Conservation (phyloP, 257 asterid species). For the Nicotiana benthamiana region DNA sequence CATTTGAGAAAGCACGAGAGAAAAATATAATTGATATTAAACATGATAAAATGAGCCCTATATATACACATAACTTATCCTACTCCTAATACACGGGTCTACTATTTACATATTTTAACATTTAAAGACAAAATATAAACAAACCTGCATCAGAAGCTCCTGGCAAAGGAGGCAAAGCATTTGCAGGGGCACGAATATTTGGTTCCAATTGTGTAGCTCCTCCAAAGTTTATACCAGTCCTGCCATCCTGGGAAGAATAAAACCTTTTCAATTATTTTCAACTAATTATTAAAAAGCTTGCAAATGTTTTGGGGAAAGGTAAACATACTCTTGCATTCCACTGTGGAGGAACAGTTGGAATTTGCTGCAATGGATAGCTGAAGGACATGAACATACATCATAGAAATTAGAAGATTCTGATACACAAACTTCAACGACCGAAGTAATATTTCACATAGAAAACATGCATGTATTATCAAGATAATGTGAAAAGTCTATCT, state of each 20-base stretch:
- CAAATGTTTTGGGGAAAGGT: neutral
- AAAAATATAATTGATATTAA: too few relatives aligned
- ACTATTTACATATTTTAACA: too few relatives aligned
- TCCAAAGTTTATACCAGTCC: slow-evolving; percentile 10
- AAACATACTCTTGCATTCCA: slow-evolving; percentile 20
- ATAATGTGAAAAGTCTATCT: neutral
- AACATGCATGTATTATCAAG: neutral
- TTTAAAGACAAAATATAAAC: neutral
- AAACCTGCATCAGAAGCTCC: slow-evolving; percentile 3
- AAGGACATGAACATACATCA: slow-evolving; percentile 10
- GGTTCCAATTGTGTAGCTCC: slow-evolving; percentile 11
- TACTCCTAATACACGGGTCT: too few relatives aligned
- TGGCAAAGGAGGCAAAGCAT: neutral
- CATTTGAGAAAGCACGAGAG: too few relatives aligned
- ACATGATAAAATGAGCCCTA: too few relatives aligned
- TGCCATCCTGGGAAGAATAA: slow-evolving; percentile 20
- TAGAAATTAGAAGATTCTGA: slow-evolving; percentile 7
- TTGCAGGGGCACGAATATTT: slow-evolving; percentile 1
- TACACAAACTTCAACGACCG: neutral
- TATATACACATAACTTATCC: too few relatives aligned
- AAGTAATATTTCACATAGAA: neutral
- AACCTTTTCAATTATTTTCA: neutral
- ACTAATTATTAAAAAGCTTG: neutral
- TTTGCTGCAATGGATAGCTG: slow-evolving; percentile 20
- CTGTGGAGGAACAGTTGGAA: neutral